These are phyloP conservation scores for Psilocybe tampanensis DNA, from an alignment of 768 basidiomycete species.

Conservation along the genomic window DNA sequence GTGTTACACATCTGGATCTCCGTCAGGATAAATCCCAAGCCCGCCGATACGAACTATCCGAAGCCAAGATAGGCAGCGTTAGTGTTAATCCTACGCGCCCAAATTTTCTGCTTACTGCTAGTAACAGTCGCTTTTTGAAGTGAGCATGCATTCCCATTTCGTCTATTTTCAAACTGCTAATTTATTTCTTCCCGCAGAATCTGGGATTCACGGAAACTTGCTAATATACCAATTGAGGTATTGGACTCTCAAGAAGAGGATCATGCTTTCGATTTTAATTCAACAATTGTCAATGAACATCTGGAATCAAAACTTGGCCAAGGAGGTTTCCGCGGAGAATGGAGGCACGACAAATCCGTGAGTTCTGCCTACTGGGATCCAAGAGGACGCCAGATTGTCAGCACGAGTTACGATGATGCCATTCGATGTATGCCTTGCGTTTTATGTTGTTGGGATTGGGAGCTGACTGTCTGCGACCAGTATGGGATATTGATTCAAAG, in stretches of 20 bases:
- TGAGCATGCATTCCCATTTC: constrained; percentile 32
- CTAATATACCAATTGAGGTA: constrained; percentile 39
- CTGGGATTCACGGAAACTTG: constrained; percentile 79
- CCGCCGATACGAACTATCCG: constrained; percentile 65
- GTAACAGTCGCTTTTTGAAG: constrained; percentile 75
- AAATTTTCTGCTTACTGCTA: constrained; percentile 71
- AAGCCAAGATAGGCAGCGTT: constrained; percentile 76
- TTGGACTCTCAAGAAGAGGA: constrained; percentile 19
- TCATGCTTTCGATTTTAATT: constrained; percentile 34
- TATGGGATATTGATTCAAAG: constrained; percentile 72
- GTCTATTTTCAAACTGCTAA: neutral
- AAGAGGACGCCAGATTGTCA: constrained; percentile 74
- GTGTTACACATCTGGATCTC: constrained; percentile 75
- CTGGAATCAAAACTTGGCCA: constrained; percentile 53
- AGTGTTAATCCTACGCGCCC: constrained; percentile 77
- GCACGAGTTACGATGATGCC: constrained; percentile 84
- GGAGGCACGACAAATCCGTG: constrained; percentile 72
- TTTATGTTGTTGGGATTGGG: neutral
- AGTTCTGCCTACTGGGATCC: constrained; percentile 90
- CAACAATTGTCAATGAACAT: constrained; percentile 50
- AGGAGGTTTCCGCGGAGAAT: constrained; percentile 62
- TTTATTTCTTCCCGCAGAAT: constrained; percentile 45
- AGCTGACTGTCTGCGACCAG: constrained; percentile 37
- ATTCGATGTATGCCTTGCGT: constrained; percentile 56
- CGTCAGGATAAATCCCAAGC: constrained; percentile 60